Base-by-base conservation (phyloP, 2,329 filamentous ascomycete genomes). In the Alternaria postmessia region DNA sequence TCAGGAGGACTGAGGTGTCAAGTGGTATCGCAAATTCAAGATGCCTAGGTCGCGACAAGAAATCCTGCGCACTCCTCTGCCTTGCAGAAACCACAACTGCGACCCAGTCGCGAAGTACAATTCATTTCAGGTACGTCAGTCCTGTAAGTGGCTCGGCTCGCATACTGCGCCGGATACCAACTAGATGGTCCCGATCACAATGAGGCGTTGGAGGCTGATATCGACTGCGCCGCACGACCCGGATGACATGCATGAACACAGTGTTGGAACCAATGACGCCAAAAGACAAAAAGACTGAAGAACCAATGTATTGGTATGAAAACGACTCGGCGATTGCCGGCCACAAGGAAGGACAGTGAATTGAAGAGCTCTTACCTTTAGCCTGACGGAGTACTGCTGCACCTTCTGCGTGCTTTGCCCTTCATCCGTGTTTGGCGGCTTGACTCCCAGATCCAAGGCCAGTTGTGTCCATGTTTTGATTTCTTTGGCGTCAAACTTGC, bases 391-490 rank as follows among this genome's bases (percentile, higher is more conserved):
- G 82, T 97, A 97, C 77, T 97, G 94, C 76, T 96, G 93, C 59
- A 97, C 91, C 78, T 97, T 97, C 75, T 97, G 94, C 2, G 91
- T 89, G 76, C 93, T 96, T 80, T 96, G 91, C 26, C 92, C 91
- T 76, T 94, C 95, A 60, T 91, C 88, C 24, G 88, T 83, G 61
- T 92, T 90, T 2, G 93, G 93, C 3, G 91, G 90, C 72, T 96
- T 92, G 16, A 97, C 94, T 9, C 94, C 94, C n/a, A 97, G 82
- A 70, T 91, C 90, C 54, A 94, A 86, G 0, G 92, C 94, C 67
- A 97, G 77, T 75, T 97, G 92, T 41, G 91, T 92, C 94, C 94
- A 97, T 0, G 93, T 97, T 79, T 94, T 95, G 76, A 97, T 89
- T 72, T 96, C 92, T 73, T 92, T 94, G 22, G 83, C 81, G 66